Evolutionary conservation across 441 rosid species (phyloP).

Genomic region (Populus trichocarpa): DNA sequence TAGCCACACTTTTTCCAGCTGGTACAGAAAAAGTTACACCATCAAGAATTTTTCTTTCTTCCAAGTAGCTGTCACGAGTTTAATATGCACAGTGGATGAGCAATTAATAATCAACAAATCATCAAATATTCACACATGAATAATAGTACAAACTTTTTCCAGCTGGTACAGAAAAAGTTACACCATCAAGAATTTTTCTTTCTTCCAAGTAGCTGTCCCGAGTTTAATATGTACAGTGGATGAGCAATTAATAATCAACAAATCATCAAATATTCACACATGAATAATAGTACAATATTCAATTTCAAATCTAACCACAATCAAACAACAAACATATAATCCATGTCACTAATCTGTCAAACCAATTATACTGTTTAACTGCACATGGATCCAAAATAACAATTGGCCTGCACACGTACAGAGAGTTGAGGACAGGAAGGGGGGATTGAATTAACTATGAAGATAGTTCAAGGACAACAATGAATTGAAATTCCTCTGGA

Average conservation of each 20-base stretch:
- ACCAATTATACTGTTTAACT: background rate
- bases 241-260: slow-evolving; percentile 22
- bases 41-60: slow-evolving; percentile 80
- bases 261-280: background rate
- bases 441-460: background rate
- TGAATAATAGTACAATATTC: background rate
- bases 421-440: background rate
- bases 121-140: background rate
- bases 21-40: slow-evolving; percentile 83
- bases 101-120: slow-evolving; percentile 16
- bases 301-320: background rate
- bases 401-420: background rate
- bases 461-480: background rate
- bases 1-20: slow-evolving; percentile 92
- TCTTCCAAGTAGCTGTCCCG: slow-evolving; percentile 62
- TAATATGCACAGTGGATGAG: slow-evolving; percentile 14
- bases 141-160: too few relatives aligned
- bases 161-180: slow-evolving; percentile 79
- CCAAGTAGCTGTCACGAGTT: slow-evolving; percentile 54
- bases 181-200: slow-evolving; percentile 85
- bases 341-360: background rate
- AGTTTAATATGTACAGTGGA: slow-evolving; percentile 11
- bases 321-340: background rate
- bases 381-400: background rate
- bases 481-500: background rate